Conservation (phyloP, 2,329 filamentous ascomycete species). For the Ceratocystis colombiana region DNA sequence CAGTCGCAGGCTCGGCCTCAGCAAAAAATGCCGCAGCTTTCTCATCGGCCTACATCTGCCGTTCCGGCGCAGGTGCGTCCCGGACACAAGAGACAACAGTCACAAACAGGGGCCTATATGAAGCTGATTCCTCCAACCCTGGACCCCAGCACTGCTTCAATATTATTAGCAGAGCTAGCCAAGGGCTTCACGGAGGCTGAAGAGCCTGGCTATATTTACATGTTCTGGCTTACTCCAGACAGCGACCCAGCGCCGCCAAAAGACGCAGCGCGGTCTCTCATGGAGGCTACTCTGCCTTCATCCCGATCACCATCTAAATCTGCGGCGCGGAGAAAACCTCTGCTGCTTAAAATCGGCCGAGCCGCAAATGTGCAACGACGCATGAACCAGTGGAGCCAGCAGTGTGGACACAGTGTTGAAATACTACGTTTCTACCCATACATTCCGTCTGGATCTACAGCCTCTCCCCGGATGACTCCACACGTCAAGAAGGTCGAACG, state of each 20-base stretch:
- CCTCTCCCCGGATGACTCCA: slow-evolving; percentile 58
- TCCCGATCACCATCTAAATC: slow-evolving; percentile 30
- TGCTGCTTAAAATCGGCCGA: slow-evolving; percentile 57
- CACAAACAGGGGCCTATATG: slow-evolving; percentile 35
- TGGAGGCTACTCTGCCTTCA: slow-evolving; percentile 30
- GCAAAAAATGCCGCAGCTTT: slow-evolving; percentile 36
- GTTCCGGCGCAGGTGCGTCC: slow-evolving; percentile 38
- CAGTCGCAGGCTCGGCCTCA: neutral
- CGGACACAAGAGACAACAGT: slow-evolving; percentile 27
- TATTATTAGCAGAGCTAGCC: slow-evolving; percentile 64
- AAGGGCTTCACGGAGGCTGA: slow-evolving; percentile 57
- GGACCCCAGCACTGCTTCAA: slow-evolving; percentile 57
- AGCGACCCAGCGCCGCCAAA: slow-evolving; percentile 15
- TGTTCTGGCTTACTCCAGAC: slow-evolving; percentile 83
- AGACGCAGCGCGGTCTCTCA: slow-evolving; percentile 16
- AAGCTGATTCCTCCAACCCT: slow-evolving; percentile 60
- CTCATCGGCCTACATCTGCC: slow-evolving; percentile 37
- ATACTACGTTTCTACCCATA: slow-evolving; percentile 91
- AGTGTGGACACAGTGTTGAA: slow-evolving; percentile 82
- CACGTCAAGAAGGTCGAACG: slow-evolving; percentile 82
- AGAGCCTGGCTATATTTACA: slow-evolving; percentile 91
- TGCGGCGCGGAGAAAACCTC: slow-evolving; percentile 43
- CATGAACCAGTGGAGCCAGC: slow-evolving; percentile 84
- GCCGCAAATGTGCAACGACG: slow-evolving; percentile 78
- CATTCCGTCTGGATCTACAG: slow-evolving; percentile 37